These are phyloP conservation scores for Manihot esculenta DNA, from an alignment of 441 rosid species.

Conservation along the genomic window DNA sequence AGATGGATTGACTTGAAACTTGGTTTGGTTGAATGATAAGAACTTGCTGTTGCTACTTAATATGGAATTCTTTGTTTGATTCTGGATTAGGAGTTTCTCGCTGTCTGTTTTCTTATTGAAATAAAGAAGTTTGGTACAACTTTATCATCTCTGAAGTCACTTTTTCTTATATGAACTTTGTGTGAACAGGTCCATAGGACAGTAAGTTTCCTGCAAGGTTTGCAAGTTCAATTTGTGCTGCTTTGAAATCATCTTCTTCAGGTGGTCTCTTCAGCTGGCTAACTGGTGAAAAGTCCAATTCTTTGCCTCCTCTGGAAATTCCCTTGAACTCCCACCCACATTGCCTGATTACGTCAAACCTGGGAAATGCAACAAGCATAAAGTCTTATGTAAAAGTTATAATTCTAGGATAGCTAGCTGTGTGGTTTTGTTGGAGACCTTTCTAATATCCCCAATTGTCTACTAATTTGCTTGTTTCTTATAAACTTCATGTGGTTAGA, in stretches of 20 bases:
- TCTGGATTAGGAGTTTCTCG: background rate
- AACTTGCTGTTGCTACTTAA: no score
- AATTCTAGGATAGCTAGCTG: background rate
- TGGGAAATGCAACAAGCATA: conserved; percentile 28
- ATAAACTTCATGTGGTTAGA: background rate
- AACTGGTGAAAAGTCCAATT: conserved; percentile 43
- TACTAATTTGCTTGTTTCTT: background rate
- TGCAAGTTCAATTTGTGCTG: conserved; percentile 62
- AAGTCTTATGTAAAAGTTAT: background rate
- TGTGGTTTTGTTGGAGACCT: background rate
- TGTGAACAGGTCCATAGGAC: conserved; percentile 39
- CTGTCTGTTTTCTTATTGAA: background rate
- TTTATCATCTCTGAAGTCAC: background rate
- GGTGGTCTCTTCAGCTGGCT: conserved; percentile 63
- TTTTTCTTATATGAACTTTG: background rate
- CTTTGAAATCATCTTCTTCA: conserved; percentile 45
- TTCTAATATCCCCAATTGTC: background rate
- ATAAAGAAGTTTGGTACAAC: background rate
- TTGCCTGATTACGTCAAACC: conserved; percentile 69
- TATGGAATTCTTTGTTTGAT: background rate
- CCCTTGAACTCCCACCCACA: conserved; percentile 72
- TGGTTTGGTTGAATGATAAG: no score
- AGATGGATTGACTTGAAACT: no score
- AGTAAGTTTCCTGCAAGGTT: conserved; percentile 32
- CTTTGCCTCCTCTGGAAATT: conserved; percentile 54